Percentiles rank a stretch among this genome's conserved stretches.
phyloP scores from a whole-genome alignment of 768 basidiomycete genomes.

The Gloeostereum incarnatum region DNA sequence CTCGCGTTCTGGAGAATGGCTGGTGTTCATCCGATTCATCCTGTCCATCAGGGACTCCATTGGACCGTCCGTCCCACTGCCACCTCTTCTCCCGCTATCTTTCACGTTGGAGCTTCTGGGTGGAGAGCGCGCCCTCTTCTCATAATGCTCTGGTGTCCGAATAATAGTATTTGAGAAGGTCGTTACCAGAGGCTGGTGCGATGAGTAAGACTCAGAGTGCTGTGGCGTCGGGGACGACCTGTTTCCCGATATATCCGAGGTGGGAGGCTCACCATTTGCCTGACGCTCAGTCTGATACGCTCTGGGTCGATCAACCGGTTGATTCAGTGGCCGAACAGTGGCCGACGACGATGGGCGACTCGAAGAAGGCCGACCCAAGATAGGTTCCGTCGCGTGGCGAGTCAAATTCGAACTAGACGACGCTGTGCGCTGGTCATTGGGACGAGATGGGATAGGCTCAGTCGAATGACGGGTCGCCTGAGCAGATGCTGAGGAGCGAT shows the following conservation, averaged over 20 bases:
- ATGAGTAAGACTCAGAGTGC: slow-evolving; percentile 21
- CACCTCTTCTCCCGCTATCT: slow-evolving; percentile 7
- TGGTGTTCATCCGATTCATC: slow-evolving; percentile 18
- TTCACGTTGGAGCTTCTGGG: background rate
- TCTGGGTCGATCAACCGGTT: background rate
- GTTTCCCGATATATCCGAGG: background rate
- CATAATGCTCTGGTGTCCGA: slow-evolving; percentile 60
- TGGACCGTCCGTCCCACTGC: slow-evolving; percentile 18
- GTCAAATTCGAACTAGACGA: slow-evolving; percentile 14
- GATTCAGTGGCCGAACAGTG: slow-evolving; percentile 6
- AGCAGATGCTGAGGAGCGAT: slow-evolving; percentile 9
- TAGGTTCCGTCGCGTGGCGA: slow-evolving; percentile 16
- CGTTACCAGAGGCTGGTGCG: slow-evolving; percentile 43
- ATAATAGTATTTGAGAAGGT: slow-evolving; percentile 66
- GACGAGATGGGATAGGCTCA: background rate
- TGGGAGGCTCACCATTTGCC: background rate
- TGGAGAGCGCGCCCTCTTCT: slow-evolving; percentile 3
- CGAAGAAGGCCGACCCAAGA: background rate
- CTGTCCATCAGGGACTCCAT: slow-evolving; percentile 17
- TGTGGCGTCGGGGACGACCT: slow-evolving; percentile 12
- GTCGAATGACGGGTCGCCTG: slow-evolving; percentile 4
- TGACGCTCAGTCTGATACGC: slow-evolving; percentile 5
- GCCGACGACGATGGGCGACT: slow-evolving; percentile 1
- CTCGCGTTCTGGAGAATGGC: slow-evolving; percentile 1
- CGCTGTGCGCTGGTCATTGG: background rate